Evolutionary conservation across 2,329 filamentous ascomycete species (phyloP).

Genomic region (Capronia epimyces): DNA sequence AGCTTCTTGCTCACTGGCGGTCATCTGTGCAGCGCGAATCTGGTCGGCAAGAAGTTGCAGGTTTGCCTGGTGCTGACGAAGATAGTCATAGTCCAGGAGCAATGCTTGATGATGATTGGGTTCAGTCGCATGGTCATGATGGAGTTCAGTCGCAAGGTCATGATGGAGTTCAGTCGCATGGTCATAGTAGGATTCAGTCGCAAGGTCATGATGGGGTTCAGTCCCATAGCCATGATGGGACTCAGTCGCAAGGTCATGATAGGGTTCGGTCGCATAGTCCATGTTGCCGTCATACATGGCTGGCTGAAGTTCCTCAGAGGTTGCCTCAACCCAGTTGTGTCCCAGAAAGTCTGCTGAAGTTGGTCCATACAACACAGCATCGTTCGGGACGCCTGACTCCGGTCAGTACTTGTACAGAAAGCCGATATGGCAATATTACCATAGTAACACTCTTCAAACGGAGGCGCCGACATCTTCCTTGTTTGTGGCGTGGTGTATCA

Average conservation of each 20-base stretch:
- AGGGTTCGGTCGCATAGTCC: too few species aligned
- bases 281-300: neutral
- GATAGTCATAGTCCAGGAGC: neutral
- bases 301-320: neutral
- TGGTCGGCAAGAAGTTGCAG: constrained; percentile 3
- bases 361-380: neutral
- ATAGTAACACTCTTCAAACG: neutral
- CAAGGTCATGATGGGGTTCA: too few species aligned
- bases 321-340: neutral
- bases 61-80: constrained; percentile 1
- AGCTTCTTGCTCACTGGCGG: neutral
- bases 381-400: neutral
- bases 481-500: neutral
- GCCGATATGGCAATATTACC: neutral
- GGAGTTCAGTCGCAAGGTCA: too few species aligned
- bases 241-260: too few species aligned
- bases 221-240: too few species aligned
- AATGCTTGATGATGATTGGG: neutral
- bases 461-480: neutral
- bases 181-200: too few species aligned
- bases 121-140: too few species aligned
- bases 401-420: neutral
- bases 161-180: too few species aligned
- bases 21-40: neutral
- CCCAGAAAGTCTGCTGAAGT: neutral